Base-by-base conservation (phyloP, 2,329 filamentous ascomycete genomes). In the Penicillium sumatraense region DNA sequence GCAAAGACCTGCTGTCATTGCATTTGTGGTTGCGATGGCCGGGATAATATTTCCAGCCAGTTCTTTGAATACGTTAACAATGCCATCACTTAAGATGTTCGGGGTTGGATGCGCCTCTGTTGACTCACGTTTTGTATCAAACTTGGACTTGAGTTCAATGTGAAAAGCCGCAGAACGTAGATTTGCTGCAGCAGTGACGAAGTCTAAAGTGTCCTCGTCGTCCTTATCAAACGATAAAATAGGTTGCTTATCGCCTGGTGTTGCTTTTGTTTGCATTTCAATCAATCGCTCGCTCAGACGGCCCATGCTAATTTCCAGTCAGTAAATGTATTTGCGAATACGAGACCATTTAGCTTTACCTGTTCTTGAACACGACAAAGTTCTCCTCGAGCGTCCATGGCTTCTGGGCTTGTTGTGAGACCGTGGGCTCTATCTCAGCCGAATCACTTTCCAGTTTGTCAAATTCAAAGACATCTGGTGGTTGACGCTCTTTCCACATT, bases 31-130 rank as follows among this genome's bases (percentile, higher is more conserved):
- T 5, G 95, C 95, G 70, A 99, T 99, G 2, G 95, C 95, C 1
- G 95, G 95, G 58, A 99, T 99, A 67, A 99, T 99, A 72, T 99
- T 99, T 51, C 95, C 95, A 3, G 95, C 95, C 93, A 98, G 99
- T 76, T 99, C 90, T 83, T 45, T 36, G 61, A 55, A 27, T 18
- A 18, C 58, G 14, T 45, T 26, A 61, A n/a, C n/a, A 41, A 18
- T 24, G 3, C 38, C n/a, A 5, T 13, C 21, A 27, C 7, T 16
- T 1, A n/a, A 14, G 40, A 57, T 51, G 51, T 21, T 20, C n/a
- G 6, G 6, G 2, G 14, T 24, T 4, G 16, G 20, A 21, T 20
- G 20, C 8, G n/a, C 8, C 4, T 13, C n/a, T 23, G 3, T 51
- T 7, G 23, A 67, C 79, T 62, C 67, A 83, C 81, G 85, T 78